phyloP scores from a whole-genome alignment of 2,329 filamentous ascomycete genomes.

The Penicillium janthinellum region DNA sequence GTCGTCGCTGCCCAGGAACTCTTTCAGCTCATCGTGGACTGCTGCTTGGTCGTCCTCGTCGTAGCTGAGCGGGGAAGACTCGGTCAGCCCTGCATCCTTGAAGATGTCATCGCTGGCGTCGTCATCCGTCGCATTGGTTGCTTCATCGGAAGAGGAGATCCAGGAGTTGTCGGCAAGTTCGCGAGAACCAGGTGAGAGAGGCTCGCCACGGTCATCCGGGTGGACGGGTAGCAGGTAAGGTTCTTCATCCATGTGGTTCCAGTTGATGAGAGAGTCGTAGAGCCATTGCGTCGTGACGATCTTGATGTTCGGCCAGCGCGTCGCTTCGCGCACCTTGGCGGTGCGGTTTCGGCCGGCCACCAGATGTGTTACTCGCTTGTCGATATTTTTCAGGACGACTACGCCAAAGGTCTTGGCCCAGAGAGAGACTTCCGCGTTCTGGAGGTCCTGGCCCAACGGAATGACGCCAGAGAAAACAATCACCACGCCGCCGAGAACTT shows the following conservation, averaged over 20 bases:
- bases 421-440: slow-evolving; percentile 80
- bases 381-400: slow-evolving; percentile 49
- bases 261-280: slow-evolving; percentile 78
- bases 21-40: slow-evolving; percentile 72
- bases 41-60: slow-evolving; percentile 65
- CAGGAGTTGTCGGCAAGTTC: slow-evolving; percentile 51
- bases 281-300: slow-evolving; percentile 95
- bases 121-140: slow-evolving; percentile 50
- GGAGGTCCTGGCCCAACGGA: slow-evolving; percentile 75
- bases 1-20: slow-evolving; percentile 63
- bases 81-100: slow-evolving; percentile 53
- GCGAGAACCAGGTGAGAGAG: slow-evolving; percentile 42
- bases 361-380: slow-evolving; percentile 52
- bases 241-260: slow-evolving; percentile 76
- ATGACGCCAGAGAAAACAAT: slow-evolving; percentile 91
- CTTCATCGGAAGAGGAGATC: slow-evolving; percentile 50
- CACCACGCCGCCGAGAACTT: slow-evolving; percentile 71
- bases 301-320: slow-evolving; percentile 75
- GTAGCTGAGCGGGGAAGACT: slow-evolving; percentile 56
- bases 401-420: slow-evolving; percentile 89
- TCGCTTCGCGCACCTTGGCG: slow-evolving; percentile 86
- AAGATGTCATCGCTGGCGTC: slow-evolving; percentile 52
- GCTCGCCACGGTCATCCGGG: slow-evolving; percentile 62
- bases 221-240: slow-evolving; percentile 79
- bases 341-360: slow-evolving; percentile 68